A percentile compares a stretch with the other conserved stretches of the same genome.
phyloP scores from a whole-genome alignment of 257 asterid genomes.

The Vinca minor region DNA sequence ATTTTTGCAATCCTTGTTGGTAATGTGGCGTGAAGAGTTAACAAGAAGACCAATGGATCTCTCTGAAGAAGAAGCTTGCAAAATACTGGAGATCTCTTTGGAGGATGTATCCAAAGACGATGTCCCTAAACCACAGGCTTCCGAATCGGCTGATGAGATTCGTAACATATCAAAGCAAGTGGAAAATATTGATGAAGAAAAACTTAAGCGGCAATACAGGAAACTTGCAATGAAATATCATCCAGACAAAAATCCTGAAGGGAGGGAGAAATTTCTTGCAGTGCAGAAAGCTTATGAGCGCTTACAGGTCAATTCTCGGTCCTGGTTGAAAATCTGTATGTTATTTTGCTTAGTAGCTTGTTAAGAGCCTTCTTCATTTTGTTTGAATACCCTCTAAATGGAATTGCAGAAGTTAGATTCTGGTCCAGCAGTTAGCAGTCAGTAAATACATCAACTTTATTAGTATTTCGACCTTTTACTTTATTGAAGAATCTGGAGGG shows the following conservation, averaged over 20 bases:
- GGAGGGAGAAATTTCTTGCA: conserved; percentile 91
- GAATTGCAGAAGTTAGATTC: not conserved
- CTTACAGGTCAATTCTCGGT: conserved; percentile 61
- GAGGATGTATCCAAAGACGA: conserved; percentile 90
- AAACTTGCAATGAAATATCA: conserved; percentile 98
- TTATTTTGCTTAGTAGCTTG: not conserved
- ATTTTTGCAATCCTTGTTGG: conserved; percentile 89
- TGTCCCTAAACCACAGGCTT: conserved; percentile 43
- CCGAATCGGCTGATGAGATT: conserved; percentile 40
- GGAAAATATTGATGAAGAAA: conserved; percentile 92
- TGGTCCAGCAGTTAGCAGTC: not conserved
- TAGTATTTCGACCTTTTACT: not conserved
- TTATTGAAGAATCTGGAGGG: not conserved
- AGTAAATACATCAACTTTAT: not conserved
- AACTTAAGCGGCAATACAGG: conserved; percentile 92
- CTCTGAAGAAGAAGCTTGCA: conserved; percentile 98
- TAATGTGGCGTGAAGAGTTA: conserved; percentile 97
- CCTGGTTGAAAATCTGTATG: not conserved
- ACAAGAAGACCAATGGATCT: conserved; percentile 99
- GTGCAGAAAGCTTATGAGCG: conserved; percentile 98
- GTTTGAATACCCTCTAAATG: conserved; percentile 1
- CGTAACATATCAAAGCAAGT: conserved; percentile 64
- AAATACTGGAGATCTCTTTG: conserved; percentile 78
- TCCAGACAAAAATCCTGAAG: conserved; percentile 98
- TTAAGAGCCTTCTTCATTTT: not conserved